Evolutionary conservation across 1,284 basidiomycete genomes (phyloP).

Genomic region (Cryptococcus deneoformans): DNA sequence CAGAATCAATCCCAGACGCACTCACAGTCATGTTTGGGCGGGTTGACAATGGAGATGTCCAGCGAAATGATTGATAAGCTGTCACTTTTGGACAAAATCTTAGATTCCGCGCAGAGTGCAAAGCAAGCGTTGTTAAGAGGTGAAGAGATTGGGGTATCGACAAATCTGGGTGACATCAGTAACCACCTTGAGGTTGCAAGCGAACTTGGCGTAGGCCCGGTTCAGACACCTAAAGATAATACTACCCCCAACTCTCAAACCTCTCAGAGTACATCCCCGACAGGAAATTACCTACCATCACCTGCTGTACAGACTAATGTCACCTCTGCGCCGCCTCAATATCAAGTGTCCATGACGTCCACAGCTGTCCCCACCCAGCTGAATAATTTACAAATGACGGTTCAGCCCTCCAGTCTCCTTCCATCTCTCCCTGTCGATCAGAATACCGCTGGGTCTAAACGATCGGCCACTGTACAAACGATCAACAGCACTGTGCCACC

Average conservation of each 20-base stretch:
- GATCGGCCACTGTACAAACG: not conserved
- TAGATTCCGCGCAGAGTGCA: conserved; percentile 37
- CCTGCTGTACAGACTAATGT: conserved; percentile 6
- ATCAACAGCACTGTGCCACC: not conserved
- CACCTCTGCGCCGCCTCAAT: not conserved
- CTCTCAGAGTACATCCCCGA: conserved; percentile 28
- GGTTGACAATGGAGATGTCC: conserved; percentile 18
- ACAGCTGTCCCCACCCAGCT: conserved; percentile 8
- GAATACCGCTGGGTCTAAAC: not conserved
- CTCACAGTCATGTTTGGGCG: not conserved
- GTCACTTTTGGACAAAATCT: conserved; percentile 40
- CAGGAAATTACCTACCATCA: conserved; percentile 14
- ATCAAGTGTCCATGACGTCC: conserved; percentile 7
- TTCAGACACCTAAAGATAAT: conserved; percentile 30
- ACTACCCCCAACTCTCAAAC: conserved; percentile 20
- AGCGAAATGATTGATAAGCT: conserved; percentile 34
- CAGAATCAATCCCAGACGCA: not conserved
- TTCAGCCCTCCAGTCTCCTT: conserved; percentile 18
- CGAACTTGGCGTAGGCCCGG: conserved; percentile 38
- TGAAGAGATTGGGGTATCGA: conserved; percentile 31
- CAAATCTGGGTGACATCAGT: conserved; percentile 37
- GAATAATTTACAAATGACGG: conserved; percentile 1
- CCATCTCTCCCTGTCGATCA: conserved; percentile 33
- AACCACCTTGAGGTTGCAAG: conserved; percentile 41
- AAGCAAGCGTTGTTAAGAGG: conserved; percentile 39